Conservation (phyloP, 306 rosid species). For the Datisca glomerata region DNA sequence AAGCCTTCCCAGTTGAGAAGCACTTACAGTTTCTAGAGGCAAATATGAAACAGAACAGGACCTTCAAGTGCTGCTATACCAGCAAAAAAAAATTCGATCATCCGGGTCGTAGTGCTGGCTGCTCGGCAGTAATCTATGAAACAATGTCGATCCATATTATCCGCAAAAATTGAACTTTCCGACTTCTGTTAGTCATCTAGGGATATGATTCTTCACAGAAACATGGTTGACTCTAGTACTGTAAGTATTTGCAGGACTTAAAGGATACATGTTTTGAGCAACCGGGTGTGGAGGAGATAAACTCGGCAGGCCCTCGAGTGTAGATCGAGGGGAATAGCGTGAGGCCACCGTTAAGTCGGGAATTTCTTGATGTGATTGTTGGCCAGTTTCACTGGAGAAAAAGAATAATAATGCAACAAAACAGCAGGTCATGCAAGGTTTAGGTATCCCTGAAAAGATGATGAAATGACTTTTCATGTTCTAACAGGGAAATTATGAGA, state of each 20-base stretch:
- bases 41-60: neutral
- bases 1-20: no score
- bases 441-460: constrained; percentile 7
- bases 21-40: neutral
- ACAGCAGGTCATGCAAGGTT: constrained; percentile 16
- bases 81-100: no score
- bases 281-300: constrained; percentile 17
- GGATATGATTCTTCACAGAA: neutral
- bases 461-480: neutral
- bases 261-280: constrained; percentile 11
- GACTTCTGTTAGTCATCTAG: neutral
- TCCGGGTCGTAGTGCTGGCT: neutral
- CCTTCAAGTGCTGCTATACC: no score
- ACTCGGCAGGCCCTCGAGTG: constrained; percentile 21
- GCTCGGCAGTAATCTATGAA: neutral
- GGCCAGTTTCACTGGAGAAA: constrained; percentile 26
- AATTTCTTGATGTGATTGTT: constrained; percentile 19
- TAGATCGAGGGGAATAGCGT: constrained; percentile 24
- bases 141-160: no score
- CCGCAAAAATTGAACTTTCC: neutral
- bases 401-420: constrained; percentile 22
- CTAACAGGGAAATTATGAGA: neutral
- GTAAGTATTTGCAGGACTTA: constrained; percentile 2
- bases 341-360: constrained; percentile 24
- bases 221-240: neutral